Conservation (phyloP, 2,329 filamentous ascomycete species). For the Ceratocystis ficicola region DNA sequence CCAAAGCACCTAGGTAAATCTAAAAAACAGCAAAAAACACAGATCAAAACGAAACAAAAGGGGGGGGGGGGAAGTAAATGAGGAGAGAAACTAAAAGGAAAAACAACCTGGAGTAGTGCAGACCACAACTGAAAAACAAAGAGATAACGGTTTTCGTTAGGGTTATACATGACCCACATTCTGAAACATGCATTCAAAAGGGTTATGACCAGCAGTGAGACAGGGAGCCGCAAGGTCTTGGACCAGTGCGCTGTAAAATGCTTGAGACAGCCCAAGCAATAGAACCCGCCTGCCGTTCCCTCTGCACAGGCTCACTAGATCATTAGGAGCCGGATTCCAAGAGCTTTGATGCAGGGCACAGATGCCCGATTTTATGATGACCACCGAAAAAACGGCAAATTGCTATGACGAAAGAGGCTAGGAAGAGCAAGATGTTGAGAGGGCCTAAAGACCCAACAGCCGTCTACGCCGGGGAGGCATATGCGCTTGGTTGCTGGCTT, state of each 20-base stretch:
- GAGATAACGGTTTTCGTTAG: neutral
- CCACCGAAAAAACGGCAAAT: neutral
- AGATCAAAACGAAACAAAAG: conserved; percentile 3
- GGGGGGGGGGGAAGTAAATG: too few species aligned
- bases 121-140: neutral
- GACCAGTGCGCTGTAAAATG: neutral
- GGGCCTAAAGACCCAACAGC: neutral
- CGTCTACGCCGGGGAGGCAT: neutral
- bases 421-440: neutral
- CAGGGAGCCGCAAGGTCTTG: neutral
- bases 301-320: neutral
- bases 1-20: neutral
- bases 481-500: neutral
- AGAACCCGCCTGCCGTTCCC: neutral
- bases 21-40: neutral
- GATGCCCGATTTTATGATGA: conserved; percentile 7
- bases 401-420: neutral
- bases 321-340: neutral
- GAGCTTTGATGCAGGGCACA: conserved; percentile 7
- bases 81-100: too few species aligned
- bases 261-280: neutral
- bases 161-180: neutral
- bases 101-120: neutral
- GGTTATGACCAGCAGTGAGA: neutral
- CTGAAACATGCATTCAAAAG: neutral